A percentile compares a stretch with the other conserved stretches of the same genome.
phyloP scores from a whole-genome alignment of 2,329 filamentous ascomycete genomes.

The Talaromyces sp. region DNA sequence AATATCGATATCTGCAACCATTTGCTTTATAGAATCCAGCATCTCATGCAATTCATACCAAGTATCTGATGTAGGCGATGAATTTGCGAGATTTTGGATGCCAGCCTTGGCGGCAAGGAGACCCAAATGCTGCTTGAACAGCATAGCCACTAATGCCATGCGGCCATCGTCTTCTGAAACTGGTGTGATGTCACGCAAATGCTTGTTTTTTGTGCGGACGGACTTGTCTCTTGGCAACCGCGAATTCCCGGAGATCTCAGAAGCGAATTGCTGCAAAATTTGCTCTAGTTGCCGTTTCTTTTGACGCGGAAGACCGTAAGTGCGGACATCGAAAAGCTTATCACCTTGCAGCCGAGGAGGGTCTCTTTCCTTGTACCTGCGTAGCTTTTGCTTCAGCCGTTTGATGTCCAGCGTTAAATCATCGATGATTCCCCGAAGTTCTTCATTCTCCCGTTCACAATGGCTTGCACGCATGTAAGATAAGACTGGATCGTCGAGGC shows the following conservation, averaged over 20 bases:
- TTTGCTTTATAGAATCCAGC: slow-evolving; percentile 76
- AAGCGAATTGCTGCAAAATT: slow-evolving; percentile 61
- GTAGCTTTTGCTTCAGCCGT: slow-evolving; percentile 68
- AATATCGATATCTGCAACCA: slow-evolving; percentile 77
- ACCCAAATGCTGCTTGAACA: slow-evolving; percentile 13
- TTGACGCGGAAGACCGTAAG: slow-evolving; percentile 66
- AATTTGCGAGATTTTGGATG: not conserved
- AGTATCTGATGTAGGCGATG: not conserved
- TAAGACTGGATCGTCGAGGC: slow-evolving; percentile 31
- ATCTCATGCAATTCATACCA: slow-evolving; percentile 52
- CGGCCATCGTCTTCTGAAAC: not conserved
- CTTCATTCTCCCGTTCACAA: slow-evolving; percentile 63
- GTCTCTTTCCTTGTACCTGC: slow-evolving; percentile 66
- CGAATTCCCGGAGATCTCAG: slow-evolving; percentile 25
- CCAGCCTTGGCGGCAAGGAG: not conserved
- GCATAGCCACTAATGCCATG: slow-evolving; percentile 7
- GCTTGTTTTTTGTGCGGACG: not conserved
- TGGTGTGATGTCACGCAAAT: not conserved
- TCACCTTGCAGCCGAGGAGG: slow-evolving; percentile 64
- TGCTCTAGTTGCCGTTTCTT: slow-evolving; percentile 76
- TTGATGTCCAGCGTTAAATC: slow-evolving; percentile 83
- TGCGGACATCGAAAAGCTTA: slow-evolving; percentile 76
- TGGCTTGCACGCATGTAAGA: slow-evolving; percentile 20
- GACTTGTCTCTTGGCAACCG: not conserved
- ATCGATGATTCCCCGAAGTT: slow-evolving; percentile 79